Conservation (phyloP, 495 filamentous ascomycete genomes). For the Podospora pseudocomata region DNA sequence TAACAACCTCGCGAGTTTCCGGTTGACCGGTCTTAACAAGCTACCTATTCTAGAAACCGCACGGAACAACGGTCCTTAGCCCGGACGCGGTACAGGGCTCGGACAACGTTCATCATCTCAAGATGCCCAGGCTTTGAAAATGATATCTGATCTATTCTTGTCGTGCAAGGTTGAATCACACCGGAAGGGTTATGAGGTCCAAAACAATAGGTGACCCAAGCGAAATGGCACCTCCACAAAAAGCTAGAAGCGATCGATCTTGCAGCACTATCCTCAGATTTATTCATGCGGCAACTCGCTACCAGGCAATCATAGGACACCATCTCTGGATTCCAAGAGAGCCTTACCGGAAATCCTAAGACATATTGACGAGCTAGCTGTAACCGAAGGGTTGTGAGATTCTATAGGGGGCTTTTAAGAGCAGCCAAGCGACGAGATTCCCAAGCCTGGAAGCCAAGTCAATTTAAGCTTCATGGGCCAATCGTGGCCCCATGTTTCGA, state of each 20-base stretch:
- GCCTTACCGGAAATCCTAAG: background rate
- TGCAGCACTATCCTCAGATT: background rate
- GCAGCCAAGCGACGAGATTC: background rate
- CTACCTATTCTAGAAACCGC: background rate
- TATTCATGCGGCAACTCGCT: background rate
- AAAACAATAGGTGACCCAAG: background rate
- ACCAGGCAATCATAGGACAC: background rate
- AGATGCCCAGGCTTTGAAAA: background rate
- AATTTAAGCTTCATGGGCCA: background rate
- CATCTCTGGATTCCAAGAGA: background rate
- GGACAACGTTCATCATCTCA: background rate
- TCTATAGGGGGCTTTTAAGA: background rate
- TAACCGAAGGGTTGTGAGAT: background rate
- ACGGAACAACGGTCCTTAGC: background rate
- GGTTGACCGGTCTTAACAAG: background rate
- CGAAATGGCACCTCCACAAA: background rate
- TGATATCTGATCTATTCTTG: background rate
- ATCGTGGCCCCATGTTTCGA: background rate
- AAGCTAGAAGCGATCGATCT: background rate
- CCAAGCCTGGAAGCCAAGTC: slow-evolving; percentile 1
- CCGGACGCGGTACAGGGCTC: too few relatives aligned
- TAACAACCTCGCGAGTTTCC: background rate
- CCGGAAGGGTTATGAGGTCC: background rate
- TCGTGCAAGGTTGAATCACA: too few relatives aligned
- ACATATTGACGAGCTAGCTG: background rate